phyloP scores from a whole-genome alignment of 2,329 filamentous ascomycete species.

The Zymoseptoria pseudotritici region DNA sequence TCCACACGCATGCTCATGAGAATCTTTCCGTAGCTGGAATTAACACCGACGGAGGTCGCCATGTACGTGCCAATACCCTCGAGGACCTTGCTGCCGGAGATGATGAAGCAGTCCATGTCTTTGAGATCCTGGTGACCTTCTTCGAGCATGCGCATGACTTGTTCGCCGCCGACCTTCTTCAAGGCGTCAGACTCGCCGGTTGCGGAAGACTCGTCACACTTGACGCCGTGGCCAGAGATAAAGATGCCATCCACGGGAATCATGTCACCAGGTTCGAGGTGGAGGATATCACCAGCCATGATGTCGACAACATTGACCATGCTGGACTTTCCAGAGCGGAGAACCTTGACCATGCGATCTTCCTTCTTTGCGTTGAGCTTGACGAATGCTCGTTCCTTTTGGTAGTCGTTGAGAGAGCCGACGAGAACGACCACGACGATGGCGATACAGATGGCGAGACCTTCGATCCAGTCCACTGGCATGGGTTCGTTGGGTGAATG shows the following conservation, averaged over 20 bases:
- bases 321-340: conserved; percentile 62
- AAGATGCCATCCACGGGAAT: conserved; percentile 64
- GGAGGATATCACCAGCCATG: conserved; percentile 65
- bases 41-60: conserved; percentile 66
- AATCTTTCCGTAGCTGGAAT: conserved; percentile 70
- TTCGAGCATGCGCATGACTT: conserved; percentile 56
- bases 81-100: conserved; percentile 73
- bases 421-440: conserved; percentile 69
- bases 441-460: conserved; percentile 70
- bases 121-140: conserved; percentile 53
- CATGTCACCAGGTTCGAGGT: conserved; percentile 66
- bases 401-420: conserved; percentile 72
- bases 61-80: conserved; percentile 70
- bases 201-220: conserved; percentile 66
- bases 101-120: conserved; percentile 76
- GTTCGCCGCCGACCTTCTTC: conserved; percentile 57
- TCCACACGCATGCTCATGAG: conserved; percentile 72
- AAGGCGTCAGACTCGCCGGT: conserved; percentile 69
- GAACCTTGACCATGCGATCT: conserved; percentile 63
- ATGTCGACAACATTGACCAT: conserved; percentile 65
- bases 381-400: conserved; percentile 73
- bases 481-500: conserved; percentile 27
- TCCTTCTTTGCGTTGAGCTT: conserved; percentile 76
- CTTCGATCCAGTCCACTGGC: conserved; percentile 69
- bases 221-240: conserved; percentile 59